Conservation (phyloP, 306 rosid genomes). For the Quercus engelmannii region DNA sequence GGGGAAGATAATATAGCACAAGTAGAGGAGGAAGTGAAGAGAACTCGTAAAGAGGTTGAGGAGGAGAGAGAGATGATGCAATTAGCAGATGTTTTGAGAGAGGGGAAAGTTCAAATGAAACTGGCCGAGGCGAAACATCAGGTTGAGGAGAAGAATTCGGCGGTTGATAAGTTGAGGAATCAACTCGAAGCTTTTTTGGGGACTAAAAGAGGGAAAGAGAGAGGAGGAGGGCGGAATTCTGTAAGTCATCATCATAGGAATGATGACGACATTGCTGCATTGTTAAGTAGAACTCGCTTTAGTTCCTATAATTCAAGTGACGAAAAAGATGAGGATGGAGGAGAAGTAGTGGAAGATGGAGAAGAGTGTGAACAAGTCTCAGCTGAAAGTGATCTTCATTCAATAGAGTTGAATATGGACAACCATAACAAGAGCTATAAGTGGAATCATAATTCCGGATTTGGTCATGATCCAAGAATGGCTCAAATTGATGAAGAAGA, state of each 20-base stretch:
- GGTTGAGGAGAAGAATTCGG: slow-evolving; percentile 70
- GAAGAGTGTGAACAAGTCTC: slow-evolving; percentile 72
- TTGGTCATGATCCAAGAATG: slow-evolving; percentile 55
- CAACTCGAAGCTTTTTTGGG: slow-evolving; percentile 91
- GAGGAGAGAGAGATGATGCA: slow-evolving; percentile 82
- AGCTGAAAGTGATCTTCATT: slow-evolving; percentile 89
- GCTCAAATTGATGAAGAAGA: slow-evolving; percentile 52
- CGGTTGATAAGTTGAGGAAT: slow-evolving; percentile 76
- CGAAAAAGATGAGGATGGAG: slow-evolving; percentile 63
- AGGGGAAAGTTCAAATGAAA: slow-evolving; percentile 78
- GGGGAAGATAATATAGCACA: slow-evolving; percentile 58
- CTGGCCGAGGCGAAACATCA: slow-evolving; percentile 70
- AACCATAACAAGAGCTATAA: slow-evolving; percentile 66
- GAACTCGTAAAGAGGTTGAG: slow-evolving; percentile 58
- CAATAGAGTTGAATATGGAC: slow-evolving; percentile 88
- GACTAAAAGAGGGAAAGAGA: slow-evolving; percentile 60
- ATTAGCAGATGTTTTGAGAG: slow-evolving; percentile 54
- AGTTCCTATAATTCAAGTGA: slow-evolving; percentile 42
- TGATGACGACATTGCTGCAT: slow-evolving; percentile 64
- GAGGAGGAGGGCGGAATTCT: slow-evolving; percentile 56
- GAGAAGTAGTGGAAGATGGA: slow-evolving; percentile 83
- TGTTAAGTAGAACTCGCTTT: slow-evolving; percentile 50
- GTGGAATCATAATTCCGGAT: slow-evolving; percentile 59
- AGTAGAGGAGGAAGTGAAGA: slow-evolving; percentile 53
- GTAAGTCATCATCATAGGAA: slow-evolving; percentile 32